Evolutionary conservation across 257 asterid species (phyloP).

Genomic region (Nicotiana obtusifolia): DNA sequence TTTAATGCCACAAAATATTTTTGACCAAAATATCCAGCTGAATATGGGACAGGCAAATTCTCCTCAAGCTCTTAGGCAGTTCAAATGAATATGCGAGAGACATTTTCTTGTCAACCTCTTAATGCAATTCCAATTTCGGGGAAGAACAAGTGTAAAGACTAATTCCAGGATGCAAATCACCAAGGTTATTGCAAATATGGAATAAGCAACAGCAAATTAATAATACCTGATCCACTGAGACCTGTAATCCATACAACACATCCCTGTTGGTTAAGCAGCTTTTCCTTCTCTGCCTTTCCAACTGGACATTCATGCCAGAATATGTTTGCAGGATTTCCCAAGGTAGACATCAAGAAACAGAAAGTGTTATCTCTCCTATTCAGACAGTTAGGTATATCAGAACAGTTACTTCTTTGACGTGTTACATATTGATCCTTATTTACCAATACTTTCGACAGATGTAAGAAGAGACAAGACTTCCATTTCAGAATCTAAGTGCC

Average conservation of each 20-base stretch:
- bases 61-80: not conserved
- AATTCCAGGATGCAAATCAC: too few species aligned
- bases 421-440: too few species aligned
- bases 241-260: conserved; percentile 98
- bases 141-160: too few species aligned
- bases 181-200: too few species aligned
- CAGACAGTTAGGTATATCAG: too few species aligned
- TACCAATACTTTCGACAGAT: too few species aligned
- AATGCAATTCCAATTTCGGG: too few species aligned
- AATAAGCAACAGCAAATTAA: not conserved
- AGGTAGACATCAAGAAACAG: conserved; percentile 43
- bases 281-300: conserved; percentile 74
- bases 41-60: not conserved
- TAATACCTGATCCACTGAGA: conserved; percentile 90
- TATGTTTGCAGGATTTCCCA: conserved; percentile 74
- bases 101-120: not conserved
- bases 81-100: not conserved
- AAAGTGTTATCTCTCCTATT: too few species aligned
- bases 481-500: too few species aligned
- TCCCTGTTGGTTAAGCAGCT: conserved; percentile 80
- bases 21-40: not conserved
- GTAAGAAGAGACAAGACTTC: too few species aligned
- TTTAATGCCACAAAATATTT: not conserved
- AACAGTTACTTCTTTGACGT: too few species aligned
- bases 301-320: conserved; percentile 95